These are phyloP conservation scores for Heterobasidion parviporum DNA, from an alignment of 1,284 basidiomycete species.

Conservation along the genomic window DNA sequence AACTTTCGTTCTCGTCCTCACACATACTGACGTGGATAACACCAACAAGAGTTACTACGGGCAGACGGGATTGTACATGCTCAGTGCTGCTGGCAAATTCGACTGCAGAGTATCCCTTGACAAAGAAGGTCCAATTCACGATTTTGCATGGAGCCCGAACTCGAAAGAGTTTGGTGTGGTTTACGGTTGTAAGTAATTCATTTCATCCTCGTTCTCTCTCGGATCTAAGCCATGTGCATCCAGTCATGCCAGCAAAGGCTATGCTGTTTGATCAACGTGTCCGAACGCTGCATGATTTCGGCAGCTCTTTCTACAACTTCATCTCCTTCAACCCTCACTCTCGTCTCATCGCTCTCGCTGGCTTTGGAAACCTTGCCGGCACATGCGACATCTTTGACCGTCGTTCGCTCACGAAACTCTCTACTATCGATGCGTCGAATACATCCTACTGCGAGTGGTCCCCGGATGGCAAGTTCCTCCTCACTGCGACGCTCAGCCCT, in stretches of 20 bases:
- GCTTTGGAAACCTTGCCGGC: constrained; percentile 94
- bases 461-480: constrained; percentile 85
- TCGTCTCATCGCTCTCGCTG: constrained; percentile 81
- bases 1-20: constrained; percentile 80
- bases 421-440: constrained; percentile 88
- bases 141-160: constrained; percentile 96
- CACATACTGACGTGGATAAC: constrained; percentile 95
- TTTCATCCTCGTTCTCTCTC: background rate
- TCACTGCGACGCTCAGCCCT: constrained; percentile 92
- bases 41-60: constrained; percentile 98
- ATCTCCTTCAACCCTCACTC: constrained; percentile 94
- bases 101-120: constrained; percentile 90
- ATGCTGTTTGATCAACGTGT: constrained; percentile 90
- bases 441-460: constrained; percentile 95
- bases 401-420: constrained; percentile 75
- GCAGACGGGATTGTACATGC: constrained; percentile 91
- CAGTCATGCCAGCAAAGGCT: constrained; percentile 93
- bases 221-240: background rate
- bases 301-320: constrained; percentile 84
- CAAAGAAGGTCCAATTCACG: constrained; percentile 97
- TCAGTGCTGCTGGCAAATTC: constrained; percentile 92
- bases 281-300: constrained; percentile 86
- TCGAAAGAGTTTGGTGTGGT: constrained; percentile 95
- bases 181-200: constrained; percentile 76
- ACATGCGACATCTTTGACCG: constrained; percentile 92